Base-by-base conservation (phyloP, 768 basidiomycete genomes). In the Hemileccinum rubropunctum region DNA sequence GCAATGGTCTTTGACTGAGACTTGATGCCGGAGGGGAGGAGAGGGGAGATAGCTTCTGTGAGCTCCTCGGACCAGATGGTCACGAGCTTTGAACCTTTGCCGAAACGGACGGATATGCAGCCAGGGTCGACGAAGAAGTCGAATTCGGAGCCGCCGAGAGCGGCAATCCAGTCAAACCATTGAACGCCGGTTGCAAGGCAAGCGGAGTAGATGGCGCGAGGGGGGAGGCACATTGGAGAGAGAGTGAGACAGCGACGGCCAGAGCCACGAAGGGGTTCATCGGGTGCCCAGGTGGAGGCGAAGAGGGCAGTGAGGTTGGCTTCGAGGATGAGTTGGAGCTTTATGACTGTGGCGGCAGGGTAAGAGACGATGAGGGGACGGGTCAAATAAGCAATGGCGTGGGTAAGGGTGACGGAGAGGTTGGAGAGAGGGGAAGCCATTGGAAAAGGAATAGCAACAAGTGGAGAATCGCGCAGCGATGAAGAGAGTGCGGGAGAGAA, bases 61-160 rank as follows among this genome's bases (percentile, higher is more conserved):
- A 73, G 58, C 57, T 80, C 76, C 49, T 82, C 82, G 4, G 83
- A 78, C 88, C 88, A 91, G 60, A 91, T 63, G 45, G 80, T 85
- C 61, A 81, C 64, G 48, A 81, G 73, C 60, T 76, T 75, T 48
- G 71, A 65, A 26, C 64, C 61, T 51, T 65, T 73, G 45, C 75
- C 76, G 62, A 77, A 74, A 52, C 85, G 86, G 55, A 88, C 71
- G 51, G 84, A 84, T 56, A 91, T 80, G 64, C 80, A 83, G 53
- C 87, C 88, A 54, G 89, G 89, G 65, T 91, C 86, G 58, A 89
- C 78, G 68, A 87, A 85, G 52, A 91, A 77, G 67, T 91, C 88
- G 62, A 91, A 83, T 69, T 86, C 84, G 50, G 72, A 69, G 56
- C 79, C 76, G 11, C 88, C 87, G 40, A 91, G 79, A 50, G 78